Percentiles rank a stretch among this genome's conserved stretches.
Conservation (phyloP, 352 stramenopile species). For the Phytophthora sansomeana region DNA sequence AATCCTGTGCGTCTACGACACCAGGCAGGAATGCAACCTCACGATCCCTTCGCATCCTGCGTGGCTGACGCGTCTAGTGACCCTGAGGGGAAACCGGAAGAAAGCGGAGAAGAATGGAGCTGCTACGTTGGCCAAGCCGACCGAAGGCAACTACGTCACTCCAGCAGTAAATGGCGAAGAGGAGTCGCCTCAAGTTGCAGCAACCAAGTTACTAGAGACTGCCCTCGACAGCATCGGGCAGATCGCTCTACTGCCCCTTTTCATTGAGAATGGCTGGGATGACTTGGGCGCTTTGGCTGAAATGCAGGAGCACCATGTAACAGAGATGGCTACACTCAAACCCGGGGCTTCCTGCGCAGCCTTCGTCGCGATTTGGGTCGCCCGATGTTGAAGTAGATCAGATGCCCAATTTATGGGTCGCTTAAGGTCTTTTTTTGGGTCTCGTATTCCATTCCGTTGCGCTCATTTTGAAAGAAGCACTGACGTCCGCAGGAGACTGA, state of each 20-base stretch:
- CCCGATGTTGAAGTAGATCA: slow-evolving; percentile 24
- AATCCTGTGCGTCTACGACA: slow-evolving; percentile 41
- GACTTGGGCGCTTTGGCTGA: slow-evolving; percentile 29
- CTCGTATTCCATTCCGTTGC: not conserved
- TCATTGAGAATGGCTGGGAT: slow-evolving; percentile 35
- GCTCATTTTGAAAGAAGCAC: slow-evolving; percentile 23
- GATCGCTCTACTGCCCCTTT: slow-evolving; percentile 8
- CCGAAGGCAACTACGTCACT: not conserved
- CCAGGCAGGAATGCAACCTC: slow-evolving; percentile 25
- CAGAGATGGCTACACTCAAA: slow-evolving; percentile 10
- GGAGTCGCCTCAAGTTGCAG: not conserved
- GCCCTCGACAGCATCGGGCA: slow-evolving; percentile 27
- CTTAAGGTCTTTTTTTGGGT: not conserved
- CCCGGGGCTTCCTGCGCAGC: slow-evolving; percentile 13
- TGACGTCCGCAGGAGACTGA: not conserved
- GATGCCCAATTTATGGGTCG: not conserved
- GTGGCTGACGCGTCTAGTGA: slow-evolving; percentile 10
- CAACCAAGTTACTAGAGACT: slow-evolving; percentile 5
- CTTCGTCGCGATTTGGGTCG: slow-evolving; percentile 2
- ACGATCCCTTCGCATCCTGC: slow-evolving; percentile 24
- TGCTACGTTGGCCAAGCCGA: not conserved
- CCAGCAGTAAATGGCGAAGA: not conserved
- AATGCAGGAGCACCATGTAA: slow-evolving; percentile 26
- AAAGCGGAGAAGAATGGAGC: slow-evolving; percentile 3
- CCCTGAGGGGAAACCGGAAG: slow-evolving; percentile 1